Evolutionary conservation across 345 rosid genomes (phyloP).

Genomic region (Schrenkiella parvula): DNA sequence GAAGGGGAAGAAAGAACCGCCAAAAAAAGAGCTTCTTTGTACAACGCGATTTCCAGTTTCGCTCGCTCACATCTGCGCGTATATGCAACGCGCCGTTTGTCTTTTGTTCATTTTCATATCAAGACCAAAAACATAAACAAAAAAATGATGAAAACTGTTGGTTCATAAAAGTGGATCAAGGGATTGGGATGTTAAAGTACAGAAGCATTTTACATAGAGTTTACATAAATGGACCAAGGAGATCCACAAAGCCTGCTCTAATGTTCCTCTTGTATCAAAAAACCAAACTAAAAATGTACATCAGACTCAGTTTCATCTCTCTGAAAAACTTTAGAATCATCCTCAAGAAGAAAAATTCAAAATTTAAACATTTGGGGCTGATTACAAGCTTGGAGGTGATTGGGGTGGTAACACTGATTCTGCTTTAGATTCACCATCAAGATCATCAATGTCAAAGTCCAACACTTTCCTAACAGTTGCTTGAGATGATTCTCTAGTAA

Average conservation of each 20-base stretch:
- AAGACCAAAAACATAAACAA: not conserved
- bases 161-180: not conserved
- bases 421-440: conserved; percentile 8
- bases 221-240: conserved; percentile 13
- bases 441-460: conserved; percentile 26
- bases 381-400: conserved; percentile 51
- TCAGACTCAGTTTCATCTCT: not conserved
- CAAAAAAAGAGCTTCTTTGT: conserved; percentile 1
- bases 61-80: conserved; percentile 5
- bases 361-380: not conserved
- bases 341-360: not conserved
- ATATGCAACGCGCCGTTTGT: conserved; percentile 1
- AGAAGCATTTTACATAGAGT: not conserved
- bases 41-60: not conserved
- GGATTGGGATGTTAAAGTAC: not conserved
- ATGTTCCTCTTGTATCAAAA: not conserved
- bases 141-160: too few species aligned
- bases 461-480: conserved; percentile 46
- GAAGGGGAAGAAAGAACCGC: conserved; percentile 18
- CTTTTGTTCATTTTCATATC: not conserved
- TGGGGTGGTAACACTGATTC: conserved; percentile 53
- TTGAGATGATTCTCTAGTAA: conserved; percentile 37
- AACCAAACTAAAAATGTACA: conserved; percentile 12
- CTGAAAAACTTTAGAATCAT: not conserved
- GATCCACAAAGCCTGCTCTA: conserved; percentile 11